A percentile compares a stretch with the other conserved stretches of the same genome.
Evolutionary conservation across 2,329 filamentous ascomycete genomes (phyloP).

Genomic region (Xylariaceae sp.): DNA sequence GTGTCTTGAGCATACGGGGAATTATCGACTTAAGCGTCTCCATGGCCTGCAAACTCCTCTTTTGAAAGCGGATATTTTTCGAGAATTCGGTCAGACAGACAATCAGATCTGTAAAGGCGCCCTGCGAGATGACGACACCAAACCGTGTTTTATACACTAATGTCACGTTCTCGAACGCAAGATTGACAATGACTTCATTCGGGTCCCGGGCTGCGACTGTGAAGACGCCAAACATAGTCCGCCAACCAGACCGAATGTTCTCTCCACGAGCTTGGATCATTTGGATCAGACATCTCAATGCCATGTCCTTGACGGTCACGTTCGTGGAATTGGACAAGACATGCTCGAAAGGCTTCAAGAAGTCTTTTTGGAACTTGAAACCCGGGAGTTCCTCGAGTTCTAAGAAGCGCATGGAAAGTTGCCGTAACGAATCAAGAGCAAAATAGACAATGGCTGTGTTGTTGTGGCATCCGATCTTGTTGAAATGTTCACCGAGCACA

Average conservation of each 20-base stretch:
- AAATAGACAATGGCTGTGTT: constrained; percentile 98
- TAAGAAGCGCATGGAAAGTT: constrained; percentile 98
- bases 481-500: constrained; percentile 97
- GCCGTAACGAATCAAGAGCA: constrained; percentile 88
- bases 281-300: constrained; percentile 90
- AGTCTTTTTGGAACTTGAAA: constrained; percentile 99
- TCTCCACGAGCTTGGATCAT: constrained; percentile 98
- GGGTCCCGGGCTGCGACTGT: constrained; percentile 91
- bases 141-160: constrained; percentile 96
- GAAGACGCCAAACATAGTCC: constrained; percentile 99
- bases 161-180: constrained; percentile 94
- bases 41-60: constrained; percentile 94
- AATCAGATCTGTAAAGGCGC: constrained; percentile 92
- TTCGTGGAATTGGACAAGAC: constrained; percentile 92
- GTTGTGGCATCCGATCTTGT: constrained; percentile 91
- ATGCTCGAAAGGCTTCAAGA: constrained; percentile 96
- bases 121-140: constrained; percentile 92
- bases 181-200: constrained; percentile 91
- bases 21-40: constrained; percentile 93
- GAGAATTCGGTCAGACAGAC: constrained; percentile 98
- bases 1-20: constrained; percentile 90
- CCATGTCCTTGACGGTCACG: constrained; percentile 95
- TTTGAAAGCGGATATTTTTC: constrained; percentile 98
- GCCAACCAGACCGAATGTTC: constrained; percentile 97
- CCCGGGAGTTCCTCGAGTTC: constrained; percentile 96